Evolutionary conservation across 73 alveolate genomes (phyloP).

Genomic region (Paramecium pentaurelia): DNA sequence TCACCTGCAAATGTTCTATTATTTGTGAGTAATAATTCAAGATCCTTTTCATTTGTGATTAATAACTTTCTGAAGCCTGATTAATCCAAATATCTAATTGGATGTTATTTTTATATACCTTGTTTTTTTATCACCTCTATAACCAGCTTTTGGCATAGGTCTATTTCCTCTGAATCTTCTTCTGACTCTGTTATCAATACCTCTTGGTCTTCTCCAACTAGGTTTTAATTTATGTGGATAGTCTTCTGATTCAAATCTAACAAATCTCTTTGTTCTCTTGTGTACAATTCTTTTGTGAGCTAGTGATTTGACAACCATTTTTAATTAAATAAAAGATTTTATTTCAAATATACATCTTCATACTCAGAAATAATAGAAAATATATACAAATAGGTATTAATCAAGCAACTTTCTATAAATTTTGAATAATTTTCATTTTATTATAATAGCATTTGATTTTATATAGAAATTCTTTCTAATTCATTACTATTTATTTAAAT

Average conservation of each 20-base stretch:
- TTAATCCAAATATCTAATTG: conserved; percentile 74
- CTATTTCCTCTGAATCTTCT: conserved; percentile 96
- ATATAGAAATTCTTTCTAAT: not conserved
- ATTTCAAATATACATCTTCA: conserved; percentile 7
- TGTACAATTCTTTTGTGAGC: conserved; percentile 57
- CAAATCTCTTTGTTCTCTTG: conserved; percentile 63
- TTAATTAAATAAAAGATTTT: conserved; percentile 42
- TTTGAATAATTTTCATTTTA: not conserved
- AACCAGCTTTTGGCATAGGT: conserved; percentile 94
- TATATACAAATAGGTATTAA: not conserved
- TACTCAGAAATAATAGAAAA: not conserved
- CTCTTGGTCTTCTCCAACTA: conserved; percentile 99
- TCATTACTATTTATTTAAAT: not conserved
- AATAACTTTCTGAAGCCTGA: conserved; percentile 93
- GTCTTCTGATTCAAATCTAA: conserved; percentile 62
- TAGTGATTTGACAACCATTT: conserved; percentile 58
- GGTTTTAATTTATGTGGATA: conserved; percentile 60
- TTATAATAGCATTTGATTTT: not conserved
- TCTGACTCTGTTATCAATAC: conserved; percentile 98
- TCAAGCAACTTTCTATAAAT: not conserved
- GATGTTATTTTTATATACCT: conserved; percentile 1
- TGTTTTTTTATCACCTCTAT: conserved; percentile 93
- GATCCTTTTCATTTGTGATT: conserved; percentile 86
- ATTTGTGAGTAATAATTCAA: conserved; percentile 97
- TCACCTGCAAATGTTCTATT: conserved; percentile 96